Evolutionary conservation across 1,284 basidiomycete genomes (phyloP), one percentile per base, ranked within the genome.

Genomic region (Marasmius oreades): DNA sequence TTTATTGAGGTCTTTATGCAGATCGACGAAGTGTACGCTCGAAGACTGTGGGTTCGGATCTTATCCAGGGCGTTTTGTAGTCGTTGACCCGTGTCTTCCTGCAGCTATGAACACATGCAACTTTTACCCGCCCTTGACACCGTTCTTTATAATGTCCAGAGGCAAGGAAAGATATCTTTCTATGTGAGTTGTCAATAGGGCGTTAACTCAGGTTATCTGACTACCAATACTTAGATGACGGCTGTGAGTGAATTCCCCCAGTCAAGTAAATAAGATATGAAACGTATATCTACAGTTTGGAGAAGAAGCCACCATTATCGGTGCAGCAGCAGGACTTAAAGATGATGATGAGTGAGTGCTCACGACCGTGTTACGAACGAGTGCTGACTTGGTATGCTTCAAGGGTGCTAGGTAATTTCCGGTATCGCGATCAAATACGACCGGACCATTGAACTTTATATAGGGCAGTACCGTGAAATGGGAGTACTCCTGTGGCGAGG

Each of bases 131-230:
- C 86, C 34, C 77, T 96, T 66, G 94, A 97, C 73, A 94, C 88
- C 61, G 78, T 95, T 24, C 78, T 97, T 20, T 93, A 95, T 73
- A 95, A 95, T 66, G 85, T 95, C 2, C 94, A 97, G 69, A 82
- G 94, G 16, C 94, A 97, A 71, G 94, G 94, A 26, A 92, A 95
- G 67, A 94, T 95, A 64, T 92, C 91, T 5, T 97, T 97, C 73
- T 95, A 95, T 72, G 93, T 93, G 66, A 66, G 86, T 77, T 28
- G 52, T 47, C 47, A 31, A 55, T 55, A 46, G 20, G 14, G 55
- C 34, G 5, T 23, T 50, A 55, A 52, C 51, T 45, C 59, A 26
- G 34, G 24, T 51, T 58, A 64, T 64, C 58, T 10, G 42, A 55
- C 60, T 34, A 36, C 56, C 39, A 18, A 20, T 20, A n/a, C 36